phyloP scores from a whole-genome alignment of 164 flowering plant species.

The Magnolia sinica region DNA sequence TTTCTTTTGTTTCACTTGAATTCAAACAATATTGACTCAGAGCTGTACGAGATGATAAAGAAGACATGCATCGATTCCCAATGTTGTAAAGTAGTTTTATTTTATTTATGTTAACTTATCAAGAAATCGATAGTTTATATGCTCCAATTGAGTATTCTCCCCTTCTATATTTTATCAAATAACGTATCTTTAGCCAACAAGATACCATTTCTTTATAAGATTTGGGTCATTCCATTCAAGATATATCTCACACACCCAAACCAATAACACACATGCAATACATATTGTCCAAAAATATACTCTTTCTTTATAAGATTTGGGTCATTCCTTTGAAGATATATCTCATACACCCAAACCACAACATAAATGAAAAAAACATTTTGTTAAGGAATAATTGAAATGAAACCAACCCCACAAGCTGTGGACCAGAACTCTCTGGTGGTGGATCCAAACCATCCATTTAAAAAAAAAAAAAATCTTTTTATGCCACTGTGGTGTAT shows the following conservation, averaged over 20 bases:
- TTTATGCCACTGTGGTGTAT: too few species aligned
- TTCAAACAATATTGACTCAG: not conserved
- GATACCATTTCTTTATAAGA: not conserved
- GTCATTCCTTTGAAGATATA: slow-evolving; percentile 1
- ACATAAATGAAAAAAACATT: not conserved
- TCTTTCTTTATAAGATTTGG: slow-evolving; percentile 1
- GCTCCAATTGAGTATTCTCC: slow-evolving; percentile 4
- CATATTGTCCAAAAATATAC: not conserved
- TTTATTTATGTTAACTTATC: slow-evolving; percentile 1
- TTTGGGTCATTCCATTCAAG: not conserved
- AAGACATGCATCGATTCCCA: slow-evolving; percentile 4
- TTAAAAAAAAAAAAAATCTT: too few species aligned
- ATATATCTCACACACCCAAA: not conserved
- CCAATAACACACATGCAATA: not conserved
- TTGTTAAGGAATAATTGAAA: too few species aligned
- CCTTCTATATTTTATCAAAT: not conserved
- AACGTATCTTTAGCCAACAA: not conserved
- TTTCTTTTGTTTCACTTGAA: not conserved
- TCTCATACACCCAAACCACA: not conserved
- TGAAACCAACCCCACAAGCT: not conserved
- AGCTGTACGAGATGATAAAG: not conserved
- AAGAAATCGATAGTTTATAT: not conserved
- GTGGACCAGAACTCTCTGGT: not conserved
- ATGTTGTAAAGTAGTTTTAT: not conserved
- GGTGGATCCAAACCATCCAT: not conserved